Evolutionary conservation across 768 basidiomycete genomes (phyloP).

Genomic region (Tylopilus sp.): DNA sequence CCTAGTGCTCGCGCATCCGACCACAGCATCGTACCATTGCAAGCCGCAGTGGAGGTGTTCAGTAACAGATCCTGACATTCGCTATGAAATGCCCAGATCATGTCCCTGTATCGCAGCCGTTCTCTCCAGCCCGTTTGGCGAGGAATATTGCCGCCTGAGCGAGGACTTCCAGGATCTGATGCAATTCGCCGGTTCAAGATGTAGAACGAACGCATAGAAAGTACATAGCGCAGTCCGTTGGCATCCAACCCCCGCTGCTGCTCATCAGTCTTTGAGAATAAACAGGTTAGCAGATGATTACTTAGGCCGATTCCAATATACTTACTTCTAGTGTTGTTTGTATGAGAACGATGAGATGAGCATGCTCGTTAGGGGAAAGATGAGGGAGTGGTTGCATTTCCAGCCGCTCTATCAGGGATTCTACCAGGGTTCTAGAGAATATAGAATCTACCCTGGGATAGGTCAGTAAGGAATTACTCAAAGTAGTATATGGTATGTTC

Average conservation of each 20-base stretch:
- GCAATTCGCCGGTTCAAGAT: slow-evolving; percentile 68
- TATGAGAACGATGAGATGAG: slow-evolving; percentile 78
- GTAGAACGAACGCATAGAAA: slow-evolving; percentile 89
- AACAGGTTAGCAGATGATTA: background rate
- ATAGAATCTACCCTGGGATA: slow-evolving; percentile 42
- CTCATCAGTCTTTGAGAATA: slow-evolving; percentile 68
- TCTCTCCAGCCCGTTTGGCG: slow-evolving; percentile 57
- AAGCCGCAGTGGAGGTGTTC: slow-evolving; percentile 63
- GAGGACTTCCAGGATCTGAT: slow-evolving; percentile 45
- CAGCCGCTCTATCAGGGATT: slow-evolving; percentile 58
- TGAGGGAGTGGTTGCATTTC: slow-evolving; percentile 64
- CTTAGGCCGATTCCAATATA: background rate
- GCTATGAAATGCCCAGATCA: slow-evolving; percentile 96
- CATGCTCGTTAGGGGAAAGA: slow-evolving; percentile 75
- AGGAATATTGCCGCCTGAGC: slow-evolving; percentile 39
- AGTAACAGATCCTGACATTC: slow-evolving; percentile 88
- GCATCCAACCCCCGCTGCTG: slow-evolving; percentile 88
- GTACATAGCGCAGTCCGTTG: slow-evolving; percentile 89
- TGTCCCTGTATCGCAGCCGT: slow-evolving; percentile 88
- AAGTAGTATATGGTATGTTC: slow-evolving; percentile 15
- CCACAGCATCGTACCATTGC: slow-evolving; percentile 88
- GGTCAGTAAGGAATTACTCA: slow-evolving; percentile 3
- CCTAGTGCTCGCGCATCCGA: slow-evolving; percentile 83
- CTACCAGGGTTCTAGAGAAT: slow-evolving; percentile 61
- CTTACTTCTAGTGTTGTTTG: slow-evolving; percentile 83